Conservation (phyloP, 306 rosid genomes). For the Delonix regia region DNA sequence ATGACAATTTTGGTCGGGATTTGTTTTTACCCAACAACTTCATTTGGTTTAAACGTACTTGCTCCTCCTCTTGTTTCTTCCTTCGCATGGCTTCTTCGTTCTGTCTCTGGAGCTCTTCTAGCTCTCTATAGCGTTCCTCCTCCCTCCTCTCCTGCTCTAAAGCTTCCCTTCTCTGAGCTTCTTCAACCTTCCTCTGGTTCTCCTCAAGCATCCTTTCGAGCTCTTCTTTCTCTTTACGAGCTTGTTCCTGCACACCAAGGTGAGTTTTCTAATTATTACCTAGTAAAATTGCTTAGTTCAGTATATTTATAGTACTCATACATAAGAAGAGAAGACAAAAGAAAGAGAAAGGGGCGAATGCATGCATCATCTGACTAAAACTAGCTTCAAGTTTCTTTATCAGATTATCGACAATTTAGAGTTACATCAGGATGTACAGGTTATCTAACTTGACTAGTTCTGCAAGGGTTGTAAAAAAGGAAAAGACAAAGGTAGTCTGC, state of each 20-base stretch:
- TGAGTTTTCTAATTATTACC: not conserved
- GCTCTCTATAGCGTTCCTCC: constrained; percentile 92
- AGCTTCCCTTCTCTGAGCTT: constrained; percentile 90
- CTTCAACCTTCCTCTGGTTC: constrained; percentile 81
- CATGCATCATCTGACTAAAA: constrained; percentile 2
- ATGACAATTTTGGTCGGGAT: constrained; percentile 91
- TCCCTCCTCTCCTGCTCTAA: constrained; percentile 91
- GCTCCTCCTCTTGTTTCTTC: constrained; percentile 90
- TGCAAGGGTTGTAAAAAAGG: not conserved
- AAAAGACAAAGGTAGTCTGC: not conserved
- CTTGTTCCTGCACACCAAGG: constrained; percentile 63
- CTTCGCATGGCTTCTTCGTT: constrained; percentile 88
- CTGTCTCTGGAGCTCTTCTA: constrained; percentile 98
- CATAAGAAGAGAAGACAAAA: not conserved
- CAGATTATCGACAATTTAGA: constrained; percentile 4
- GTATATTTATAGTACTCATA: not conserved
- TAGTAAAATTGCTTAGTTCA: not conserved
- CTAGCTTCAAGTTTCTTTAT: not conserved
- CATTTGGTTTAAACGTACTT: constrained; percentile 79
- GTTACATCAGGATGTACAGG: not conserved
- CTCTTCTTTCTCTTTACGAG: constrained; percentile 69
- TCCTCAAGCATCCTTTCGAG: constrained; percentile 87
- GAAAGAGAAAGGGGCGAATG: not conserved
- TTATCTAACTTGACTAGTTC: not conserved
- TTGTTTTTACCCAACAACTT: constrained; percentile 96